Conservation (phyloP, 2,329 filamentous ascomycete species). For the Talaromyces sp. region DNA sequence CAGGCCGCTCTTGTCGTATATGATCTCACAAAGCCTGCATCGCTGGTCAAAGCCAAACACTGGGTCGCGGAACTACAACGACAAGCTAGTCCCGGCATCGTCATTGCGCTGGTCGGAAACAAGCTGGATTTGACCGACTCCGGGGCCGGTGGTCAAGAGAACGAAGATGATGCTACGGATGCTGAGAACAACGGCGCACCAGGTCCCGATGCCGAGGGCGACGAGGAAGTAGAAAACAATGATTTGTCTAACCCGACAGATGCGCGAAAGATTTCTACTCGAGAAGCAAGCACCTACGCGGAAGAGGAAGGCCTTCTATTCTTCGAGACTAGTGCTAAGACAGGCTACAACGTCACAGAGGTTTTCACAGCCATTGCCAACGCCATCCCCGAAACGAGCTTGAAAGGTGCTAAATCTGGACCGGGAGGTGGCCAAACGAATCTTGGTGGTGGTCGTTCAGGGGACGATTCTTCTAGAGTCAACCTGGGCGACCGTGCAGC, state of each 20-base stretch:
- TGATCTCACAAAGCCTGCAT: slow-evolving; percentile 95
- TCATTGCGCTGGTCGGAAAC: slow-evolving; percentile 96
- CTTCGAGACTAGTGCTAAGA: slow-evolving; percentile 98
- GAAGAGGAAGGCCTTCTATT: slow-evolving; percentile 93
- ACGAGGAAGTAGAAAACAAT: slow-evolving; percentile 52
- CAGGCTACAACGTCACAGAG: slow-evolving; percentile 86
- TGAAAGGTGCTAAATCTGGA: slow-evolving; percentile 78
- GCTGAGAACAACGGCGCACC: slow-evolving; percentile 40
- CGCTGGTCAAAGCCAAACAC: slow-evolving; percentile 94
- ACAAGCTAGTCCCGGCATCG: slow-evolving; percentile 92
- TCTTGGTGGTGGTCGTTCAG: slow-evolving; percentile 53
- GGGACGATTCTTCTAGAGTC: slow-evolving; percentile 61
- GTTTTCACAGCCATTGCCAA: slow-evolving; percentile 98
- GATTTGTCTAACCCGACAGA: slow-evolving; percentile 64
- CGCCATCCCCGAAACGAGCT: slow-evolving; percentile 91
- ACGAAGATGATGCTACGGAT: slow-evolving; percentile 26
- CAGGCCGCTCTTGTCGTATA: slow-evolving; percentile 97
- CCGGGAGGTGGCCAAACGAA: slow-evolving; percentile 56
- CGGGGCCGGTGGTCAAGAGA: slow-evolving; percentile 50
- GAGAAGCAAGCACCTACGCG: slow-evolving; percentile 87
- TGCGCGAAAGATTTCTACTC: slow-evolving; percentile 83
- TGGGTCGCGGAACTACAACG: slow-evolving; percentile 97
- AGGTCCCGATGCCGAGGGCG: slow-evolving; percentile 28
- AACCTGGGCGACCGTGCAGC: slow-evolving; percentile 74
- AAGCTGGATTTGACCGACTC: slow-evolving; percentile 81